These are phyloP conservation scores for Yamadazyma olivae DNA, from an alignment of 805 yeast genomes.

Conservation along the genomic window DNA sequence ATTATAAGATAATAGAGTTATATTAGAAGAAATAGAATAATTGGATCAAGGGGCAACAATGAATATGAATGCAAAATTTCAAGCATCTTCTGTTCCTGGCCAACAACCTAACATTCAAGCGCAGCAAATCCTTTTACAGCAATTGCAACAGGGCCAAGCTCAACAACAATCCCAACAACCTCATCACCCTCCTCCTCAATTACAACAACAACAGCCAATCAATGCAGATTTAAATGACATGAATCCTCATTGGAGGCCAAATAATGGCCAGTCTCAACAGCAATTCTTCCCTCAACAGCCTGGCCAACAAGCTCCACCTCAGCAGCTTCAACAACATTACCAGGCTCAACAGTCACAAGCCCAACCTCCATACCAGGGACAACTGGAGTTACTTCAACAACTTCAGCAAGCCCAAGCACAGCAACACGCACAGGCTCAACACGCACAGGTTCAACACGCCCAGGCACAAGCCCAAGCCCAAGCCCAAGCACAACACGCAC, in stretches of 20 bases:
- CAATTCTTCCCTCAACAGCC: constrained; percentile 11
- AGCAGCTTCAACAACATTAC: constrained; percentile 4
- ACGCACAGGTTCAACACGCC: constrained; percentile 15
- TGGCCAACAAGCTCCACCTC: constrained; percentile 16
- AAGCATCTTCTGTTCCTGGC: constrained; percentile 25
- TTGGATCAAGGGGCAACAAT: too few relatives aligned
- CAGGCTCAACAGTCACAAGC: constrained; percentile 21
- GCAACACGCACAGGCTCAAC: too few relatives aligned
- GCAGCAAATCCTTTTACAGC: constrained; percentile 42
- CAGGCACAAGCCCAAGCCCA: constrained; percentile 8
- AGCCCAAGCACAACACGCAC: too few relatives aligned
- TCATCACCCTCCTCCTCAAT: constrained; percentile 1
- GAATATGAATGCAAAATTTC: constrained; percentile 39
- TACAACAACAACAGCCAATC: too few relatives aligned
- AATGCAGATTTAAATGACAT: constrained; percentile 10
- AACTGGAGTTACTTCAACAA: constrained; percentile 23
- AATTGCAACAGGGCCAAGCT: constrained; percentile 34
- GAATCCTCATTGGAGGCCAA: constrained; percentile 10
- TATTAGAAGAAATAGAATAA: too few relatives aligned
- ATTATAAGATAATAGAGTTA: too few relatives aligned
- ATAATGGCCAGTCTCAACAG: background rate
- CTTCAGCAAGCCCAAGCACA: too few relatives aligned
- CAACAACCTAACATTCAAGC: constrained; percentile 37
- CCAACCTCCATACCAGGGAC: constrained; percentile 22
- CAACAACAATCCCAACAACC: constrained; percentile 2